Base-by-base conservation (phyloP, 352 stramenopile species). In the Ochromonadaceae sp. region DNA sequence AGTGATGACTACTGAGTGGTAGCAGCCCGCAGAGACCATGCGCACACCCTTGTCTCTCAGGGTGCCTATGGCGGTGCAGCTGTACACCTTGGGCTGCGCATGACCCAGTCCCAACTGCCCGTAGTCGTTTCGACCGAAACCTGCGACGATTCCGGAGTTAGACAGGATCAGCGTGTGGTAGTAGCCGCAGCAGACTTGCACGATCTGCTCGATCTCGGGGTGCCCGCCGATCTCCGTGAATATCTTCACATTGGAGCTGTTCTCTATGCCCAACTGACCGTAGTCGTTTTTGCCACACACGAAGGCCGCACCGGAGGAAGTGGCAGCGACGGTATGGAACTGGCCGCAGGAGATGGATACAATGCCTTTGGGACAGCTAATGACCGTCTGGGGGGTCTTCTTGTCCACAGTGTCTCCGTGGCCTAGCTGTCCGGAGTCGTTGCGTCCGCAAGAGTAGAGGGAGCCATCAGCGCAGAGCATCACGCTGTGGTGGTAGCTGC, bases 241-340 rank as follows among this genome's bases (percentile, higher is more conserved):
- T 15, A 59, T 42, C 34, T 74, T 61, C 9, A 79, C 67, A 22
- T 65, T 59, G 22, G 34, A 38, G 1, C 55, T 25, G 15, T 73
- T 0, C 73, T 93, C 83, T 0, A 92, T 32, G 0, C 87, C 87
- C 20, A 95, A 72, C 53, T 95, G 86, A 0, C 87, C 86, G 44
- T 93, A 94, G 58, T 95, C 87, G 66, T 95, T 95, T 70, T 95
- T 95, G 0, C 87, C 87, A 72, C 88, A 92, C 0, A 77, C 79
- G 25, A 84, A 86, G 3, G 87, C 66, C 28, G 77, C 78, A 1
- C 85, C 85, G 0, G 69, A 73, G 5, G 74, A 65, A 4, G 79
- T 87, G 0, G 83, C 78, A 0, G 88, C 78, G 53, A 85, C 80
- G 0, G 81, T 90, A 53, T 95, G 86, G 49, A 93, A 94, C 61